Evolutionary conservation across 495 filamentous ascomycete species (phyloP).

Genomic region (Daldinia bambusicola): DNA sequence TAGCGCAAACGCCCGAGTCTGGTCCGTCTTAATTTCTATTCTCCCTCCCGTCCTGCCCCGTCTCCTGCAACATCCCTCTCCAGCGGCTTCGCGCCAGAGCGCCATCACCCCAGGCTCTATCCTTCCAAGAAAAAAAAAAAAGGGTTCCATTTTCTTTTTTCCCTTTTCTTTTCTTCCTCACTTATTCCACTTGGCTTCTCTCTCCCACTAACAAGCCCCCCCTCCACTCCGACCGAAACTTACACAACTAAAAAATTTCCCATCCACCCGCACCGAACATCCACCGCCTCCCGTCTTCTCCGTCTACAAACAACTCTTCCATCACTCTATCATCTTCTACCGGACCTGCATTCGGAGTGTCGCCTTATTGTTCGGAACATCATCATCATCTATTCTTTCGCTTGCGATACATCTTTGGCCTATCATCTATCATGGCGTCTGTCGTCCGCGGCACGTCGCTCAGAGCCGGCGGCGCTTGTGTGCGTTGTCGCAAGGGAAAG

Average conservation of each 20-base stretch:
- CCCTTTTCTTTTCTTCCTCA: conserved; percentile 8
- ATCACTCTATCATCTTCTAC: conserved; percentile 32
- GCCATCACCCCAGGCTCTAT: conserved; percentile 31
- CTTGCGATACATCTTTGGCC: conserved; percentile 15
- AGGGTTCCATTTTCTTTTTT: conserved; percentile 7
- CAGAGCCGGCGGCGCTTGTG: conserved; percentile 63
- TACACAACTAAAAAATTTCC: conserved; percentile 44
- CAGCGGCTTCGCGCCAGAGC: conserved; percentile 43
- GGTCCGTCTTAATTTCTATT: conserved; percentile 41
- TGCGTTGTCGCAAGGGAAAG: conserved; percentile 65
- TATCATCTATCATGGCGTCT: conserved; percentile 51
- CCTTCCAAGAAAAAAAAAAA: conserved; percentile 18
- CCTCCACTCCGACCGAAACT: conserved; percentile 45
- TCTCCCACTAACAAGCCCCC: conserved; percentile 30
- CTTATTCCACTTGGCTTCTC: conserved; percentile 6
- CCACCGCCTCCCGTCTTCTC: conserved; percentile 50
- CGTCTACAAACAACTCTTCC: conserved; percentile 41
- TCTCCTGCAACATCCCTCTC: conserved; percentile 42
- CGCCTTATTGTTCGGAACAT: conserved; percentile 28
- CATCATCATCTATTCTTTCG: conserved; percentile 9
- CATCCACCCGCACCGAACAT: conserved; percentile 49
- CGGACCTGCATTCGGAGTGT: conserved; percentile 46
- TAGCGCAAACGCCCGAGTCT: conserved; percentile 47
- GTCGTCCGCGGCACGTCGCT: conserved; percentile 62
- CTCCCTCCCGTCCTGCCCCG: conserved; percentile 45